These are phyloP conservation scores for Gastroboletus turbinatus DNA, from an alignment of 1,284 basidiomycete genomes.

Conservation along the genomic window DNA sequence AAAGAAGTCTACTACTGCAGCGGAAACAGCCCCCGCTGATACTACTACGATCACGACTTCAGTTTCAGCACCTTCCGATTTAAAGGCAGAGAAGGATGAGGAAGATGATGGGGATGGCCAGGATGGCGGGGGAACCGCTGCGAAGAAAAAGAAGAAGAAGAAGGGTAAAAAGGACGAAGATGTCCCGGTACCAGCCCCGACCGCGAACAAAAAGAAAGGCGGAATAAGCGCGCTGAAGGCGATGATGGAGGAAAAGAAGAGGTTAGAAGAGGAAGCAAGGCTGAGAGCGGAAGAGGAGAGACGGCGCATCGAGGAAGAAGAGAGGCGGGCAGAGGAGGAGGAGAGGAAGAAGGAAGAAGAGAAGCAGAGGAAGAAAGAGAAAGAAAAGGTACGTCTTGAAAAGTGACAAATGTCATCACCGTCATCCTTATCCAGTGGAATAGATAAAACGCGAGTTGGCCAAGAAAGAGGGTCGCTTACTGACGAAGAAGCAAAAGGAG, in stretches of 20 bases:
- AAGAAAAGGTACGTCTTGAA: conserved; percentile 71
- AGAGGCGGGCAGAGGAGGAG: conserved; percentile 75
- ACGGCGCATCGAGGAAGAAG: conserved; percentile 82
- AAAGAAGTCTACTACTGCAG: conserved; percentile 57
- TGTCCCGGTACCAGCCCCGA: conserved; percentile 39
- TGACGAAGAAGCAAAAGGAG: conserved; percentile 96
- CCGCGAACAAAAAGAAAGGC: conserved; percentile 69
- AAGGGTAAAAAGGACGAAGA: conserved; percentile 81
- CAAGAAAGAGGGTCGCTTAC: conserved; percentile 86
- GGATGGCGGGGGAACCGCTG: conserved; percentile 49
- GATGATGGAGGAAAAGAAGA: conserved; percentile 88
- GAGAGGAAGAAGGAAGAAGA: conserved; percentile 77
- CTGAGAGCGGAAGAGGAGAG: conserved; percentile 73
- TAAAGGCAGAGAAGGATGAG: conserved; percentile 33
- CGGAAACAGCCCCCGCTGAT: conserved; percentile 26
- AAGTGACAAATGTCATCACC: background rate
- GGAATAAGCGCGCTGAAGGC: conserved; percentile 76
- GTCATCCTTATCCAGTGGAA: conserved; percentile 8
- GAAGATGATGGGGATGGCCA: conserved; percentile 53
- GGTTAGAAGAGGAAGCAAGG: conserved; percentile 78
- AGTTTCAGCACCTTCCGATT: conserved; percentile 20
- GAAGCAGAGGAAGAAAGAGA: conserved; percentile 83
- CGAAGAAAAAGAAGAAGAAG: conserved; percentile 90
- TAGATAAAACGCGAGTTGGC: conserved; percentile 82
- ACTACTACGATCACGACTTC: conserved; percentile 17